phyloP scores from a whole-genome alignment of 202 grass and related monocot species.

The Carex arenaria region DNA sequence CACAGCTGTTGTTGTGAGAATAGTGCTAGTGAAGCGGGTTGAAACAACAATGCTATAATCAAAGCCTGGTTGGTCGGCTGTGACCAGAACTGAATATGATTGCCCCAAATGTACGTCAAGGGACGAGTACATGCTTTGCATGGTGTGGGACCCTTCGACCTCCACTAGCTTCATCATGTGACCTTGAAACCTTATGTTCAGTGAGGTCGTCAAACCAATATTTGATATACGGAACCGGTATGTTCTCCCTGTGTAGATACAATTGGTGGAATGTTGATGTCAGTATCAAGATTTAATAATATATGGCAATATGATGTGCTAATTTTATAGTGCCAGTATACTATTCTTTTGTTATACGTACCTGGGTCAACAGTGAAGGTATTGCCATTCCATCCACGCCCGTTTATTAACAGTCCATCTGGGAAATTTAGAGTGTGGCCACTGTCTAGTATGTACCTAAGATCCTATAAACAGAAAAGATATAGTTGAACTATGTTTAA shows the following conservation, averaged over 20 bases:
- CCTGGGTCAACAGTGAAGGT: conserved; percentile 68
- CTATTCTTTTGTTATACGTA: neutral
- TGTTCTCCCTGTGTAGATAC: conserved; percentile 43
- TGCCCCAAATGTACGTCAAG: conserved; percentile 87
- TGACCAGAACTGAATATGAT: conserved; percentile 88
- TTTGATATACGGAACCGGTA: conserved; percentile 84
- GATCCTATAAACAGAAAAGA: conserved; percentile 33
- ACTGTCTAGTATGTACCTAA: conserved; percentile 61
- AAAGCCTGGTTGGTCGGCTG: conserved; percentile 54
- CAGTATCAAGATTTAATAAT: neutral
- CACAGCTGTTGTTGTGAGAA: conserved; percentile 51
- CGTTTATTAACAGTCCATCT: conserved; percentile 69
- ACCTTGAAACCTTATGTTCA: conserved; percentile 86
- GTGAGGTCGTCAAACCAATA: conserved; percentile 58
- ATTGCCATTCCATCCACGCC: conserved; percentile 45
- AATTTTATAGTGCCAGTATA: neutral
- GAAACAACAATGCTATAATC: conserved; percentile 79
- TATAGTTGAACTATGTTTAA: neutral
- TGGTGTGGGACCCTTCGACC: conserved; percentile 77
- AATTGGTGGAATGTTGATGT: neutral
- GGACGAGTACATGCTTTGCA: conserved; percentile 71
- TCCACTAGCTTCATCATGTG: conserved; percentile 86
- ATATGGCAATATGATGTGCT: neutral
- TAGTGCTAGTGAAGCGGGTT: conserved; percentile 58
- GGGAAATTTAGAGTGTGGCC: conserved; percentile 58